Base-by-base conservation (phyloP, 306 rosid genomes). In the Lithocarpus polystachyus region DNA sequence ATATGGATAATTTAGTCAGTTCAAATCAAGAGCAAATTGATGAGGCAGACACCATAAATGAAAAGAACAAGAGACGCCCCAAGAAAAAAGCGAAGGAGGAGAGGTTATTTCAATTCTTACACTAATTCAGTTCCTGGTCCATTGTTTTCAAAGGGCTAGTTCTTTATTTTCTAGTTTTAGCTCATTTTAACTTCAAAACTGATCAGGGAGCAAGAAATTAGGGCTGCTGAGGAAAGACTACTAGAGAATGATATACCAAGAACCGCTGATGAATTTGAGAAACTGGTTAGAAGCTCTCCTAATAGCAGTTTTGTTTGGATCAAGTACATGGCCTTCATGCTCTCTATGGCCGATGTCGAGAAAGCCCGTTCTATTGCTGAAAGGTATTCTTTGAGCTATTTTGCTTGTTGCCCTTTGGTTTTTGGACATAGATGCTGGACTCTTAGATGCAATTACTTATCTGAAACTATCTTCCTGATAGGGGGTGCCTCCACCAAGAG, bases 331-430 rank as follows among this genome's bases (percentile, higher is more conserved):
- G 97, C 89, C 54, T 93, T 91, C 75, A 73, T 83, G 83, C 81
- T 92, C 65, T 90, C 94, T 43, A 14, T 89, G 85, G 94, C 96
- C 9, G 96, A 93, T 67, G 86, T 88, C 57, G 99, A 93, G 80
- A 93, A 90, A 78, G 99, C 99, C 75, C 99, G 98, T 55, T 82
- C 96, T 61, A 85, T 95, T 80, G 98, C 96, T 33, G 95, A 91
- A 84, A 93, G 98, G 98, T 94, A 86, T 51, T 56, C 71, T 28
- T 22, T 17, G 52, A 33, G 72, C 28, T 35, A 35, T 35, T 59
- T 67, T 35, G 52, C 8, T 18, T 54, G 61, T 48, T 54, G 5
- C 22, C 26, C 2, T 33, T 19, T 35, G 72, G 17, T 67, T 67
- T 59, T 59, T 2, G 4, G 26, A 59, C 6, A 13, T 59, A 59